phyloP scores from a whole-genome alignment of 2,329 filamentous ascomycete genomes.

The Claviceps fusiformis region DNA sequence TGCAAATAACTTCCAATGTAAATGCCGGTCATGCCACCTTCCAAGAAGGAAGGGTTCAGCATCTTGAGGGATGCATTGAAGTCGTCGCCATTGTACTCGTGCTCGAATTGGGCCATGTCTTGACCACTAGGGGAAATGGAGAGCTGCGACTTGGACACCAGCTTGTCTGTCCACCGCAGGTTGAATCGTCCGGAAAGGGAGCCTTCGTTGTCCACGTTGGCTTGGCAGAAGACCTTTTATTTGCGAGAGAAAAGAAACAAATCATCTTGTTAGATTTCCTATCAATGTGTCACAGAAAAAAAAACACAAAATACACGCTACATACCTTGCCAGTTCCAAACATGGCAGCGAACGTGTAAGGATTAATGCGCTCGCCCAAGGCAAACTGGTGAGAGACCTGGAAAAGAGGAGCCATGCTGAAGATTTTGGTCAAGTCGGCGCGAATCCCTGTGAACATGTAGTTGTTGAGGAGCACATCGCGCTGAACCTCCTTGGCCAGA shows the following conservation, averaged over 20 bases:
- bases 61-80: constrained; percentile 90
- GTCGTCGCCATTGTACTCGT: constrained; percentile 87
- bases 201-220: constrained; percentile 86
- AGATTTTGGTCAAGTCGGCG: constrained; percentile 92
- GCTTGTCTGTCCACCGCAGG: constrained; percentile 68
- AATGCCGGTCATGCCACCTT: constrained; percentile 88
- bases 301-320: not conserved
- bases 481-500: constrained; percentile 81
- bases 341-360: constrained; percentile 88
- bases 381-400: constrained; percentile 96
- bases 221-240: constrained; percentile 83
- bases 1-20: constrained; percentile 94
- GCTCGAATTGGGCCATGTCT: constrained; percentile 85
- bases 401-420: constrained; percentile 87
- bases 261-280: not conserved
- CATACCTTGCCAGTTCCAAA: constrained; percentile 83
- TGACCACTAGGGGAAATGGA: constrained; percentile 71
- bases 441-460: constrained; percentile 93
- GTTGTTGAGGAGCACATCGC: constrained; percentile 92
- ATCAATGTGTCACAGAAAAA: too few species aligned
- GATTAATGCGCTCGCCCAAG: constrained; percentile 83
- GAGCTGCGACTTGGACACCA: constrained; percentile 78
- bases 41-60: constrained; percentile 86
- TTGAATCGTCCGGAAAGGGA: constrained; percentile 82
- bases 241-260: too few species aligned